Evolutionary conservation across 352 stramenopile genomes (phyloP).

Genomic region (Aphanomyces invadans): DNA sequence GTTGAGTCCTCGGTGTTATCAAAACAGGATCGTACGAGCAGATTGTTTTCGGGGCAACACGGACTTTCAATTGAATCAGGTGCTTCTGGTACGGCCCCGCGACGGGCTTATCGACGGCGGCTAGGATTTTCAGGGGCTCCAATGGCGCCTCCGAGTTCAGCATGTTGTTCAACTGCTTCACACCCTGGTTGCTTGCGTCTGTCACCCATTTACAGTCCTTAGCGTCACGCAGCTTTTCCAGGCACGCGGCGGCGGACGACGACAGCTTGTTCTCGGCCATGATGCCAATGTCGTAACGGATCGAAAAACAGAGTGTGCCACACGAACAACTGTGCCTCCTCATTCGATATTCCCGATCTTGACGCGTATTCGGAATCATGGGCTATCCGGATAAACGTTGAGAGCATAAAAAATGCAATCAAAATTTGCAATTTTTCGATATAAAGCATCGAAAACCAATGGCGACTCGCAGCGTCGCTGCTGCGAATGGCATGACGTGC

Average conservation of each 20-base stretch:
- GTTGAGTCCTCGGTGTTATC: no score
- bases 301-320: neutral
- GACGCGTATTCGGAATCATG: no score
- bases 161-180: slow-evolving; percentile 22
- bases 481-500: no score
- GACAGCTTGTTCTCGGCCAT: neutral
- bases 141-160: slow-evolving; percentile 2
- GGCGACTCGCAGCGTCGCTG: no score
- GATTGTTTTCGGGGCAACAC: neutral
- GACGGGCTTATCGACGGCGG: slow-evolving; percentile 17
- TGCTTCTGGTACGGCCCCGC: slow-evolving; percentile 14
- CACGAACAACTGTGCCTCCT: neutral
- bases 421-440: no score
- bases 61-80: slow-evolving; percentile 11
- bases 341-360: slow-evolving; percentile 1
- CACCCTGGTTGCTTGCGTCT: slow-evolving; percentile 5
- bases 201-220: slow-evolving; percentile 12
- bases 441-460: no score
- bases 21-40: neutral
- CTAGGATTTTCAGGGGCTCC: slow-evolving; percentile 3
- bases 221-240: neutral
- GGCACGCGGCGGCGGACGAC: neutral
- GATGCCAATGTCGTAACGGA: neutral
- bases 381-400: no score
- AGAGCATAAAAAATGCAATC: no score